Conservation (phyloP, 2,329 filamentous ascomycete genomes). For the Cladosporium phlei region DNA sequence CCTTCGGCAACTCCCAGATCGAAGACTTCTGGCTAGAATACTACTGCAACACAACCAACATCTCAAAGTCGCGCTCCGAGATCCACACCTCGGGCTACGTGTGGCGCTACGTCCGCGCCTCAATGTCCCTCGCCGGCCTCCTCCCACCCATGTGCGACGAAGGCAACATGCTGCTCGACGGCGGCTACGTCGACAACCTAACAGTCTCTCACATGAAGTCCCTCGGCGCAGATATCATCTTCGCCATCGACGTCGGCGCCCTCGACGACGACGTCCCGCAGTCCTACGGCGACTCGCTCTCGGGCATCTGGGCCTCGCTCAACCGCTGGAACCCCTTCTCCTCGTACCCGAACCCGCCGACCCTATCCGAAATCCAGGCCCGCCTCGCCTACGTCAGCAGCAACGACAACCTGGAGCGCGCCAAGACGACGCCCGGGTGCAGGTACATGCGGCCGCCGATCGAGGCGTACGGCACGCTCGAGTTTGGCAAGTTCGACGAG, state of each 20-base stretch:
- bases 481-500: slow-evolving; percentile 97
- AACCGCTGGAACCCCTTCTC: slow-evolving; percentile 98
- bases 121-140: slow-evolving; percentile 91
- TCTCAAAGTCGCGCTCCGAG: slow-evolving; percentile 85
- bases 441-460: slow-evolving; percentile 96
- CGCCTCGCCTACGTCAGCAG: slow-evolving; percentile 91
- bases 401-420: slow-evolving; percentile 87
- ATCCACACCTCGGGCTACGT: slow-evolving; percentile 96
- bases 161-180: slow-evolving; percentile 92
- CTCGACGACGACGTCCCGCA: slow-evolving; percentile 91
- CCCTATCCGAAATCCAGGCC: slow-evolving; percentile 91
- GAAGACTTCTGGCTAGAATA: slow-evolving; percentile 99
- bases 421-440: slow-evolving; percentile 85
- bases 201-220: slow-evolving; percentile 97
- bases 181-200: slow-evolving; percentile 94
- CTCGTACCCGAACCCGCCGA: slow-evolving; percentile 81
- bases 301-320: slow-evolving; percentile 87
- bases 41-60: slow-evolving; percentile 99
- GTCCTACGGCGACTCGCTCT: slow-evolving; percentile 86
- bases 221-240: slow-evolving; percentile 87
- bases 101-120: slow-evolving; percentile 93
- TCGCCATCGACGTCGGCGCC: slow-evolving; percentile 90
- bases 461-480: slow-evolving; percentile 86
- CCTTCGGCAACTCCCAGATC: slow-evolving; percentile 92
- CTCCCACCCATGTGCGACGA: slow-evolving; percentile 94